Evolutionary conservation across 2,329 filamentous ascomycete species (phyloP).

Genomic region (Epichloe elymi): DNA sequence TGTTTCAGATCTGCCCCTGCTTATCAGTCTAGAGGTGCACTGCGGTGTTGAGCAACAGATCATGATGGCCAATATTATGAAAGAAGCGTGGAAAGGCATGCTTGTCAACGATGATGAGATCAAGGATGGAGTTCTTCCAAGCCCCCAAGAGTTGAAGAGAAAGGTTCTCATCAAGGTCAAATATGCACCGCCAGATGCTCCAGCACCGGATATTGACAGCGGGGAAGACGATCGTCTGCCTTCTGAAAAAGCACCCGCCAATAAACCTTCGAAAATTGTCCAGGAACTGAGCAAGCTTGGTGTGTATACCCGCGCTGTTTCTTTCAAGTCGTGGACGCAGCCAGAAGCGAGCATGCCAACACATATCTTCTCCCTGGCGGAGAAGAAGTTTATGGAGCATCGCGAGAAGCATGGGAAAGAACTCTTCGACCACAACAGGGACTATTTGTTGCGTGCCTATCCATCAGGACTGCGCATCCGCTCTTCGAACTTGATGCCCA

Average conservation of each 20-base stretch:
- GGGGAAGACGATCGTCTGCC: constrained; percentile 25
- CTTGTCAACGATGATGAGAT: constrained; percentile 45
- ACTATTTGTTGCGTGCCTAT: constrained; percentile 77
- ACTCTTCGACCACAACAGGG: constrained; percentile 70
- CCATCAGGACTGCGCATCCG: constrained; percentile 69
- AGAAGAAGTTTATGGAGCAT: constrained; percentile 49
- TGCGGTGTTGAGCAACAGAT: constrained; percentile 69
- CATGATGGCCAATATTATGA: constrained; percentile 86
- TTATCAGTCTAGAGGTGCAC: constrained; percentile 90
- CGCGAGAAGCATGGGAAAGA: constrained; percentile 33
- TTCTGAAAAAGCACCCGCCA: constrained; percentile 25
- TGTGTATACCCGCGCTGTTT: constrained; percentile 70
- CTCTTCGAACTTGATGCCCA: constrained; percentile 78
- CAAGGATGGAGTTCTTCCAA: constrained; percentile 41
- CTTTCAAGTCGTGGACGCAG: constrained; percentile 66
- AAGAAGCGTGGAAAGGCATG: constrained; percentile 63
- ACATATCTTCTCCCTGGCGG: constrained; percentile 56
- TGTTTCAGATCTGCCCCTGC: constrained; percentile 66
- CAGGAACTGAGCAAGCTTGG: constrained; percentile 63
- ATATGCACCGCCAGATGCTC: constrained; percentile 36
- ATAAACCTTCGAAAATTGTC: constrained; percentile 52
- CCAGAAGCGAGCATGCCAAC: constrained; percentile 53
- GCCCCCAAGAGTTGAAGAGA: constrained; percentile 54
- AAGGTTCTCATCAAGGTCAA: constrained; percentile 84
- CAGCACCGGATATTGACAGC: constrained; percentile 17